Base-by-base conservation (phyloP, 257 asterid genomes). In the Leonotis leonurus region DNA sequence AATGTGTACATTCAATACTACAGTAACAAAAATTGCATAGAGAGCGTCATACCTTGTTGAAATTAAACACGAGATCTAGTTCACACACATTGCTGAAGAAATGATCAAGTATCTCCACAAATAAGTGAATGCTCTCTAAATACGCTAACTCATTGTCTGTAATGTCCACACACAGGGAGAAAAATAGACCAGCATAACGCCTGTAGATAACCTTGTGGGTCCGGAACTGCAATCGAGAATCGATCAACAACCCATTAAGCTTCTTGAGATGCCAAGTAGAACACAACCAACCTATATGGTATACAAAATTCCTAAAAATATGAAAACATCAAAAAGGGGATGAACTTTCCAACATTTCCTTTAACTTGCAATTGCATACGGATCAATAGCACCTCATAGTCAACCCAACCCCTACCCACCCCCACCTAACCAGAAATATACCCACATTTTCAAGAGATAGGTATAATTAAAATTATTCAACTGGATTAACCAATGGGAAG, bases 21-120 rank as follows among this genome's bases (percentile, higher is more conserved):
- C 39, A 33, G 56, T 45, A 51, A 71, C 4, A 11, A 44, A 16
- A 56, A 45, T 43, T 40, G 36, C 30, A n/a, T 33, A 54, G 55
- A 3, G 45, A 26, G 32, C 18, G 65, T 17, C 79, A 59, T 73
- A 93, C 99, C 97, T 93, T 93, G 83, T 93, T 96, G 78, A 93
- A 89, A 75, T 93, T 93, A 72, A 87, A 93, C 16, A 93, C 97
- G 64, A 93, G 72, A 80, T 93, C 99, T 24, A 93, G 85, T 84
- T 89, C 99, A 36, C 97, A 93, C 12, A 89, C 97, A 25, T 93
- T 93, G 94, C 99, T 87, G 86, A 93, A 93, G 56, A 87, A 93
- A 62, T 93, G 97, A 62, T 93, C 97, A 30, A 93, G 78, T 57
- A 93, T 93, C 95, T 93, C 99, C 73, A 93, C 99, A 64, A 93